Percentiles rank a stretch among this genome's conserved stretches.
These are phyloP conservation scores for Irpex sp. DNA, from an alignment of 1,284 basidiomycete species.

Conservation along the genomic window DNA sequence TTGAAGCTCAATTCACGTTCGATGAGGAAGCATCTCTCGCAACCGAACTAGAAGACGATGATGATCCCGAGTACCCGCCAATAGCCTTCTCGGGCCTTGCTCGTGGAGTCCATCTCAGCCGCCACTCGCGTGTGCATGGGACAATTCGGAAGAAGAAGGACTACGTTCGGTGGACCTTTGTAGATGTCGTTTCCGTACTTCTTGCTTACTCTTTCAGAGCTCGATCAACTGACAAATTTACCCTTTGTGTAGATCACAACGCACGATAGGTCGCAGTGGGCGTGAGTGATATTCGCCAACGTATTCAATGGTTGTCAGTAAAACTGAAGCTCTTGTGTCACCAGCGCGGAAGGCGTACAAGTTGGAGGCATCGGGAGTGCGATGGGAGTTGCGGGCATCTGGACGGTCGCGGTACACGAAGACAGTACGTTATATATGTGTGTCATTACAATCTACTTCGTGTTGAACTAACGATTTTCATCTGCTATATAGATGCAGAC, in stretches of 20 bases:
- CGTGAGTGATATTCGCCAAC: conserved; percentile 10
- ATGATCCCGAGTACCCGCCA: conserved; percentile 36
- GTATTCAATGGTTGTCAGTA: background rate
- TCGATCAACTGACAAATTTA: background rate
- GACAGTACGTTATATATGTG: conserved; percentile 34
- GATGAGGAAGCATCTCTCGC: background rate
- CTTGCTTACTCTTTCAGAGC: background rate
- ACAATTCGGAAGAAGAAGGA: conserved; percentile 51
- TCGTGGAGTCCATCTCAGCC: conserved; percentile 36
- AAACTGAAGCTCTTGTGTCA: background rate
- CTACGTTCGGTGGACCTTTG: conserved; percentile 57
- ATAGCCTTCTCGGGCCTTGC: conserved; percentile 54
- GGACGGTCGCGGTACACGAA: conserved; percentile 59
- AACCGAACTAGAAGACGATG: conserved; percentile 14
- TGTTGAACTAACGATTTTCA: background rate
- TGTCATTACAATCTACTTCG: no score
- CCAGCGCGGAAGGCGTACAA: conserved; percentile 58
- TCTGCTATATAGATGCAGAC: conserved; percentile 21
- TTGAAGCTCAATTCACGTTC: conserved; percentile 32
- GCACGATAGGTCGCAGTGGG: conserved; percentile 25
- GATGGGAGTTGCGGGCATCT: conserved; percentile 59
- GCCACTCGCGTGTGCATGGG: conserved; percentile 41
- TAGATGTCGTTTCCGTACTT: conserved; percentile 1
- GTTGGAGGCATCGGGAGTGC: conserved; percentile 59
- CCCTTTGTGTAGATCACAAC: conserved; percentile 17